phyloP scores from a whole-genome alignment of 768 basidiomycete genomes.

The Mrakia blollopis region DNA sequence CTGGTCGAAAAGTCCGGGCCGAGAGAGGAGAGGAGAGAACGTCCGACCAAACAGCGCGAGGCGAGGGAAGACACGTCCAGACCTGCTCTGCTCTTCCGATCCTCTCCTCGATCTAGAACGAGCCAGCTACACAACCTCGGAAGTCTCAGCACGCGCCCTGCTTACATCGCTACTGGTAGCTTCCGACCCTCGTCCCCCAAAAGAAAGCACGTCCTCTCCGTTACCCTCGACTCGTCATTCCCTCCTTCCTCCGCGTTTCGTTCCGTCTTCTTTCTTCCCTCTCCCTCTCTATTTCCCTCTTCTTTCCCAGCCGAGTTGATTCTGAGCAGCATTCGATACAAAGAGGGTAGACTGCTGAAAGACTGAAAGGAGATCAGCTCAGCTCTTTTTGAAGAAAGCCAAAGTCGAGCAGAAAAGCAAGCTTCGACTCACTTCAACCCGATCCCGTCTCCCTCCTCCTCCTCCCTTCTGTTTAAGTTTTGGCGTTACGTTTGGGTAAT shows the following conservation, averaged over 20 bases:
- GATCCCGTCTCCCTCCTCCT: not conserved
- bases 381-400: not conserved
- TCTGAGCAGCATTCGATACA: slow-evolving; percentile 11
- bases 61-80: too few relatives aligned
- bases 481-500: not conserved
- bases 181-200: too few relatives aligned
- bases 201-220: not conserved
- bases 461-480: not conserved
- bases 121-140: too few relatives aligned
- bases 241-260: too few relatives aligned
- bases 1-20: too few relatives aligned
- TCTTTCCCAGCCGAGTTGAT: not conserved
- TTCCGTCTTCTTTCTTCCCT: not conserved
- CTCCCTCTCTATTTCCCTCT: too few relatives aligned
- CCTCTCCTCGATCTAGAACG: too few relatives aligned
- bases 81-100: too few relatives aligned
- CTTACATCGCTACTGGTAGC: not conserved
- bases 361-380: not conserved
- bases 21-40: too few relatives aligned
- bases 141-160: too few relatives aligned
- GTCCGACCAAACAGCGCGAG: too few relatives aligned
- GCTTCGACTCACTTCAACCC: not conserved
- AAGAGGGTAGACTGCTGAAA: not conserved
- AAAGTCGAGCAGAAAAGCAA: not conserved
- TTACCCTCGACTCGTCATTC: not conserved